Base-by-base conservation (phyloP, 106 monocot species). In the Dendrobium chrysotoxum region DNA sequence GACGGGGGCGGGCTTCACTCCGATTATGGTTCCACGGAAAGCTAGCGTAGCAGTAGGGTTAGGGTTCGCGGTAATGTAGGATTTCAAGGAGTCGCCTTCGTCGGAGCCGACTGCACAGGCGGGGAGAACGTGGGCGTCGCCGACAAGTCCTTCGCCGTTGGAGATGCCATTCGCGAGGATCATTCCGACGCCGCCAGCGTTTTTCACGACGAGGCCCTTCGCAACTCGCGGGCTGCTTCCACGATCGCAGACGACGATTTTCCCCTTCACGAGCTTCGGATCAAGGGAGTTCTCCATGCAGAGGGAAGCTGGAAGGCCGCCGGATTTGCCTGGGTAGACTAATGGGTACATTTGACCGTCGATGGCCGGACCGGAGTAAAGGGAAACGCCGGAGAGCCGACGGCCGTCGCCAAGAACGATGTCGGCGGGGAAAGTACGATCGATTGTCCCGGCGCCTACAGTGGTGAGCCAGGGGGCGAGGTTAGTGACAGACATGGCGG, bases 141-240 rank as follows among this genome's bases (percentile, higher is more conserved):
- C 97, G n/a, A 98, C 92, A 67, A 98, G 89, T 31, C 97, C 97
- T 47, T 98, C 94, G 41, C 97, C 94, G 83, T 98, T 94, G 57
- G 94, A 87, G 9, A 87, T 79, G 45, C 91, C 91, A 79, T 98
- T 98, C n/a, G 92, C 91, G 39, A 98, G 89, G 30, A 98, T 83
- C 97, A 98, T 98, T 30, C 90, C 97, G 7, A 77, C 89, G 41
- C 91, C 97, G 10, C 97, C 96, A 10, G 94, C 92, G 0, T 92
- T 86, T 75, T 80, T 91, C 13, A 98, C 97, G 1, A 98, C 97
- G 50, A 81, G 28, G 16, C 97, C 97, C 71, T 98, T 98, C 54
- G 94, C 85, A 3, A 92, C 97, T 20, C 97, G 94, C 35, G 94
- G 94, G 80, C 89, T 94, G 85, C 97, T 98, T 15, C 97, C 97